Base-by-base conservation (phyloP, 805 yeast genomes). In the Huiozyma naganishii region DNA sequence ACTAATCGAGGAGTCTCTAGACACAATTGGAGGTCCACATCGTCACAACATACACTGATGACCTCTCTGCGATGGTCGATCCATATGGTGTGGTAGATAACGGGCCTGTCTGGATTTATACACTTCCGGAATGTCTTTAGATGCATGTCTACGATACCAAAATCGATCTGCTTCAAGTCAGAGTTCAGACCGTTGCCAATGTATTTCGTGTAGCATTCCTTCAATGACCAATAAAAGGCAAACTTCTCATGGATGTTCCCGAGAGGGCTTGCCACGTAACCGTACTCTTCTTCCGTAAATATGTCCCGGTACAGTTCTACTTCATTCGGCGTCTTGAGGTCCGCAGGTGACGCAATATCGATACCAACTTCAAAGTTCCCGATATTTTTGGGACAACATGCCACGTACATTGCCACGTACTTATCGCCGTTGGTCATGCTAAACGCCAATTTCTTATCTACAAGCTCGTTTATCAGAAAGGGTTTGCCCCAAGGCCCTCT, bases 191-290 rank as follows among this genome's bases (percentile, higher is more conserved):
- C 94, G 12, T 70, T 61, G 0, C 94, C 95, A 2, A 72, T 52
- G 34, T 70, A 73, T 53, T 85, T 85, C 6, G 84, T 72, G 53
- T 76, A 82, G 17, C 86, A 77, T 57, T 85, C 95, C 55, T 85
- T 85, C 43, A 85, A 58, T 0, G 95, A 83, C 95, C 95, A 85
- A 32, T 72, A 68, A 35, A 76, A 76, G 13, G 81, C 73, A 51
- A 81, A 73, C 42, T 64, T 54, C 5, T 46, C 27, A 17, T 17
- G 23, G 4, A 17, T 17, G 0, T 44, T 43, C 1, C 41, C 45
- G 7, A 45, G 34, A 9, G 37, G 2, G 40, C 17, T n/a, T 53
- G 48, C 44, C 7, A 79, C 48, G 27, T 60, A 52, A 6, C 41
- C 37, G 5, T 55, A 50, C 49, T 76, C 81, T 0, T 45, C 33